Base-by-base conservation (phyloP, 257 asterid species). In the Coffea canephora region DNA sequence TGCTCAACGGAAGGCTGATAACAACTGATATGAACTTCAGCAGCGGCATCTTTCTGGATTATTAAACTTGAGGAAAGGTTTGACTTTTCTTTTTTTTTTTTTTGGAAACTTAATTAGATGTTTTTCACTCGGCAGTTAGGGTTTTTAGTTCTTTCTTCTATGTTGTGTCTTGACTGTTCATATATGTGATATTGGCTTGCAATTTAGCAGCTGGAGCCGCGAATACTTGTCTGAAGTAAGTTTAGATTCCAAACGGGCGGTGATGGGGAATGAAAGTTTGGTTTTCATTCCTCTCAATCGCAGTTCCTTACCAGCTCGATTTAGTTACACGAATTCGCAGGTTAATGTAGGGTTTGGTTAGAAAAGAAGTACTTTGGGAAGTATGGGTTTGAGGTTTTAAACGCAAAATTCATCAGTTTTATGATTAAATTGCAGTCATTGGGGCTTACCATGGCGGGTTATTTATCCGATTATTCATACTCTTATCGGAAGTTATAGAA, bases 81-180 rank as follows among this genome's bases (percentile, higher is more conserved):
- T 81, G 78, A 72, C 62, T 74, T 79, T 34, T 67, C 34, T 77
- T 85, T 75, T 41, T 2, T 34, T 34, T 67, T 43, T 77, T 85
- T 75, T 41, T 2, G 52, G 43, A 39, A 39, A 80, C 72, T 84
- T 73, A 23, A 82, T 10, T 74, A 0, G 59, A 41, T 71, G 74
- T 16, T 84, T 70, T 59, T 49, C 16, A 36, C 43, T 31, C 23
- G 73, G 31, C 59, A n/a, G 70, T 78, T 87, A 84, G 90, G 93
- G 90, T 87, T 91, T 86, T 79, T n/a, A 71, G 59, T 75, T 80
- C 69, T 69, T 87, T 80, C 15, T 74, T 73, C 78, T 79, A 83
- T 72, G 14, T 68, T 77, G 36, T 75, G 76, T 41, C 41, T 31
- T 77, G 75, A 18, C 50, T 69, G 11, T 8, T 18, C 11, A 4